Conservation (phyloP, 208 protist genomes). For the Porcisia hertigi region DNA sequence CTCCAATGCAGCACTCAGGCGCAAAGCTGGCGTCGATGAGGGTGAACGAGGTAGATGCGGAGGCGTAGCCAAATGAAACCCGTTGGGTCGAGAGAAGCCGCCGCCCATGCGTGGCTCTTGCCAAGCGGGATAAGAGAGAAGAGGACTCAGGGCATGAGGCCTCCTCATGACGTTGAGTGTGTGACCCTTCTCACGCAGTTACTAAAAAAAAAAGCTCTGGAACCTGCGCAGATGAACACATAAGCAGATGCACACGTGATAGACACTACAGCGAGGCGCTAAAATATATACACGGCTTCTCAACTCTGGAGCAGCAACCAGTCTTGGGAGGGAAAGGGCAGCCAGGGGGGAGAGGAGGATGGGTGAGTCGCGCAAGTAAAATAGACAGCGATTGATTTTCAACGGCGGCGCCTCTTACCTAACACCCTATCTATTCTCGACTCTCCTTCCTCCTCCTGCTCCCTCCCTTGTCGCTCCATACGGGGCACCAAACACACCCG, state of each 20-base stretch:
- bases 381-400: not conserved
- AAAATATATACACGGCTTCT: not conserved
- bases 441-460: not conserved
- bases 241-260: too few relatives aligned
- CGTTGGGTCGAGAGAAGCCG: not conserved
- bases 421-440: not conserved
- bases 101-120: not conserved
- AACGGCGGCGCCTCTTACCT: not conserved
- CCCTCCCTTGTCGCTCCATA: not conserved
- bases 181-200: not conserved
- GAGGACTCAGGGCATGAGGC: conserved; percentile 2
- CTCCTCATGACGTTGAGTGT: not conserved
- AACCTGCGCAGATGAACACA: not conserved
- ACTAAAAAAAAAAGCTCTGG: not conserved
- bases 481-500: not conserved
- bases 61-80: not conserved
- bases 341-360: too few relatives aligned
- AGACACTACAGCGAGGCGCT: not conserved
- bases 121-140: not conserved
- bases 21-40: not conserved
- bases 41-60: not conserved
- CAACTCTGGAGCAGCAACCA: not conserved
- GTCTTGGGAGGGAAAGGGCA: not conserved
- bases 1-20: not conserved
- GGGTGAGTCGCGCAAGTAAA: not conserved